Evolutionary conservation across 1,139 yeast genomes (phyloP), one percentile per base, ranked within the genome.

Genomic region (Scheffersomyces titani): DNA sequence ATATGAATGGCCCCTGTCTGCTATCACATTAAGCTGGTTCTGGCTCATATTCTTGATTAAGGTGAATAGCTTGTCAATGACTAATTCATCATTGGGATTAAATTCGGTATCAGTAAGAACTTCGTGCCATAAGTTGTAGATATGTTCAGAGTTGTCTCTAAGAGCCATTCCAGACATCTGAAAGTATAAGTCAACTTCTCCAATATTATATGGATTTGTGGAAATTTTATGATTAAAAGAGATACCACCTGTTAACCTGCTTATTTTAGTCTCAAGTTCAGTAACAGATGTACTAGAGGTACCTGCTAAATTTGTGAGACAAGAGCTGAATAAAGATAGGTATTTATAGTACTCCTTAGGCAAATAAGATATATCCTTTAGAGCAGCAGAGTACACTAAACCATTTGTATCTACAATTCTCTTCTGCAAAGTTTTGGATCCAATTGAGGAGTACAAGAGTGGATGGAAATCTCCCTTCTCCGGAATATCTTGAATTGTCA

Each of bases 1-100:
- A 72, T 82, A 93, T 1, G 89, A 79, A 68, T 94, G 98, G 0
- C 99, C 99, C 53, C 89, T 79, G 59, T 93, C 96, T 6, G 97
- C 94, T 54, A 92, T 83, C 11, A 82, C 78, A 64, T 92, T 87
- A 63, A 92, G 77, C 65, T 90, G 92, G 65, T 92, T 93, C 50
- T 93, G 89, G 0, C 91, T 89, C 68, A 88, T 73, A 54, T 88
- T 84, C 64, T 89, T 90, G 51, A 96, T 85, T 61, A 94, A 77
- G 1, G 91, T 86, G 60, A 85, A 79, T 58, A 94, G 77, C 66
- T 93, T 94, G 54, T 88, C 89, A 55, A 86, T 76, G 52, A 90
- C 89, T 30, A 75, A 81, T 20, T 76, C 77, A 49, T 73, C 73
- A 13, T 66, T 62, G 9, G 64, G 59, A 24, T 71, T 69, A 64